phyloP scores from a whole-genome alignment of 2,329 filamentous ascomycete genomes.

The Trichoderma breve region DNA sequence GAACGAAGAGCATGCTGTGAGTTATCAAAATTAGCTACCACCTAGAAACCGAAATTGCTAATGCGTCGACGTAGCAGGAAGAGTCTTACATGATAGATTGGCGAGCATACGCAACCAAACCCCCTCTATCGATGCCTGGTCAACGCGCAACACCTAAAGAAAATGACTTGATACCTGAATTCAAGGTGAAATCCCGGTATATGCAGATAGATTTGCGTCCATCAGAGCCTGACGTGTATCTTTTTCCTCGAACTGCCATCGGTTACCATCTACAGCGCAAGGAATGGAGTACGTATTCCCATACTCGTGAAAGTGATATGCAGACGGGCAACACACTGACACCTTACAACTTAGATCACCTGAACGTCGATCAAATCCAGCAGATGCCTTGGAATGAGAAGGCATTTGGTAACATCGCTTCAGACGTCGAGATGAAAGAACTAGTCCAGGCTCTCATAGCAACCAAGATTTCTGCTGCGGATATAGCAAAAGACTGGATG shows the following conservation, averaged over 20 bases:
- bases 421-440: background rate
- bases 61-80: background rate
- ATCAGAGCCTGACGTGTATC: background rate
- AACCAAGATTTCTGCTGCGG: constrained; percentile 23
- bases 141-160: too few relatives aligned
- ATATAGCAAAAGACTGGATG: constrained; percentile 37
- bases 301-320: background rate
- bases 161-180: background rate
- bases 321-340: background rate
- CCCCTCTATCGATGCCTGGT: rapidly evolving
- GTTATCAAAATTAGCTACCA: background rate
- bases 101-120: background rate
- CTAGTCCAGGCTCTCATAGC: background rate
- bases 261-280: background rate
- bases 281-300: background rate
- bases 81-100: constrained; percentile 1
- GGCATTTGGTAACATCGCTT: background rate
- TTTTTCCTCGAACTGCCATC: background rate
- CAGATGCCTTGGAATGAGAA: background rate
- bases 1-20: background rate
- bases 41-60: background rate
- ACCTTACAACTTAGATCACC: background rate
- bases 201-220: background rate
- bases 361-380: background rate
- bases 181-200: background rate